Conservation (phyloP, 2,329 filamentous ascomycete species). For the Thielaviopsis musarum region DNA sequence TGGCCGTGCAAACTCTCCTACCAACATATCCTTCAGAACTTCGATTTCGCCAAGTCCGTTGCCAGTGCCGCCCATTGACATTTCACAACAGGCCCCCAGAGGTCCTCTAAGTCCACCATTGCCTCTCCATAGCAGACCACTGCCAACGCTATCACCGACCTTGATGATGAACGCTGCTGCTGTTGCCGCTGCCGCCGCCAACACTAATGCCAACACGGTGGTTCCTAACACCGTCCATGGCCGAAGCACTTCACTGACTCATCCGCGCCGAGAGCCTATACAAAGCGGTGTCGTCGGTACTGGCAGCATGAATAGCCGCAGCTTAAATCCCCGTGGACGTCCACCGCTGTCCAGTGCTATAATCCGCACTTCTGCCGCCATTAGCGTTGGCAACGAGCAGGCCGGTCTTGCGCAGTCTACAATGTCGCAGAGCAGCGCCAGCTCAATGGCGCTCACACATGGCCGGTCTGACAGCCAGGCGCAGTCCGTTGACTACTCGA, state of each 20-base stretch:
- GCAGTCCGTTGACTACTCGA: conserved; percentile 12
- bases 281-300: neutral
- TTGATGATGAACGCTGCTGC: neutral
- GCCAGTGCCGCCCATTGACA: conserved; percentile 1
- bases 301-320: neutral
- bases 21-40: neutral
- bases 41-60: neutral
- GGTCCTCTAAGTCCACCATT: conserved; percentile 2
- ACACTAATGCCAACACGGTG: neutral
- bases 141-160: conserved; percentile 1
- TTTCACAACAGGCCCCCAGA: neutral
- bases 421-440: neutral
- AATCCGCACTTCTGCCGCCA: conserved; percentile 6
- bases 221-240: neutral
- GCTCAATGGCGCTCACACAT: conserved; percentile 3
- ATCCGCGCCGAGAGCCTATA: neutral
- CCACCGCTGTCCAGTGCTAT: conserved; percentile 7
- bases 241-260: conserved; percentile 8
- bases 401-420: neutral
- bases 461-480: neutral
- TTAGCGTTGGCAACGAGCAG: conserved; percentile 1
- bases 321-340: neutral
- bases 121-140: neutral
- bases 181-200: neutral
- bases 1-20: neutral